Evolutionary conservation across 768 basidiomycete genomes (phyloP).

Genomic region (Termitomyces sp.): DNA sequence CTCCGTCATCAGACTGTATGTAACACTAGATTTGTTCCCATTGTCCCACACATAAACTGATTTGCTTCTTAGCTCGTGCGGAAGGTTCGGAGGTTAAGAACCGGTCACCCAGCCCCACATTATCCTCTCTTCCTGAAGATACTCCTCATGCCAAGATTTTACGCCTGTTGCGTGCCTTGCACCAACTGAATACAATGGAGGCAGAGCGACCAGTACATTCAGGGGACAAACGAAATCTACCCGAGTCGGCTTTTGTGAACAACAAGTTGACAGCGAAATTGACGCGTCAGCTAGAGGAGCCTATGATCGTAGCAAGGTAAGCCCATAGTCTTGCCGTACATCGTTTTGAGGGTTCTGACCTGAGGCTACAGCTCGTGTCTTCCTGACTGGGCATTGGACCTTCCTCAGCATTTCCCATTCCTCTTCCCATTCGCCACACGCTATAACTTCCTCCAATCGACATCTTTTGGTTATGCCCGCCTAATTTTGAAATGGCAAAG

Average conservation of each 20-base stretch:
- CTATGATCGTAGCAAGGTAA: slow-evolving; percentile 97
- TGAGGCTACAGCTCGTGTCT: slow-evolving; percentile 71
- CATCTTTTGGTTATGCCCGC: slow-evolving; percentile 95
- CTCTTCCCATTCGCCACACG: slow-evolving; percentile 98
- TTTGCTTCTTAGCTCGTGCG: slow-evolving; percentile 25
- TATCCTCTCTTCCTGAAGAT: slow-evolving; percentile 81
- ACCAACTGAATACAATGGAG: slow-evolving; percentile 77
- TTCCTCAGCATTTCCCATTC: slow-evolving; percentile 97
- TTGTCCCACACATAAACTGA: not conserved
- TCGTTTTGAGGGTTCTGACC: slow-evolving; percentile 2
- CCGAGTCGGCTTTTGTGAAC: slow-evolving; percentile 89
- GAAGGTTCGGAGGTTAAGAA: slow-evolving; percentile 45
- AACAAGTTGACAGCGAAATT: slow-evolving; percentile 98
- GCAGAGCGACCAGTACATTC: slow-evolving; percentile 52
- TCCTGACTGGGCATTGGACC: slow-evolving; percentile 95
- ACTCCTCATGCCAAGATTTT: slow-evolving; percentile 88
- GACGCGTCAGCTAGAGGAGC: slow-evolving; percentile 95
- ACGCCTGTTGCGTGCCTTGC: slow-evolving; percentile 82
- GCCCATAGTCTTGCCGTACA: slow-evolving; percentile 13
- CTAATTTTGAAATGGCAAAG: slow-evolving; percentile 94
- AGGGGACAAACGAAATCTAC: slow-evolving; percentile 53
- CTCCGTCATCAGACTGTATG: slow-evolving; percentile 60
- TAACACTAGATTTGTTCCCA: not conserved
- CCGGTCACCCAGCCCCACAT: slow-evolving; percentile 60
- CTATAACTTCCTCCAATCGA: slow-evolving; percentile 95